Evolutionary conservation across 768 basidiomycete genomes (phyloP), one percentile per base, ranked within the genome.

Genomic region (Plicaturopsis crispa): DNA sequence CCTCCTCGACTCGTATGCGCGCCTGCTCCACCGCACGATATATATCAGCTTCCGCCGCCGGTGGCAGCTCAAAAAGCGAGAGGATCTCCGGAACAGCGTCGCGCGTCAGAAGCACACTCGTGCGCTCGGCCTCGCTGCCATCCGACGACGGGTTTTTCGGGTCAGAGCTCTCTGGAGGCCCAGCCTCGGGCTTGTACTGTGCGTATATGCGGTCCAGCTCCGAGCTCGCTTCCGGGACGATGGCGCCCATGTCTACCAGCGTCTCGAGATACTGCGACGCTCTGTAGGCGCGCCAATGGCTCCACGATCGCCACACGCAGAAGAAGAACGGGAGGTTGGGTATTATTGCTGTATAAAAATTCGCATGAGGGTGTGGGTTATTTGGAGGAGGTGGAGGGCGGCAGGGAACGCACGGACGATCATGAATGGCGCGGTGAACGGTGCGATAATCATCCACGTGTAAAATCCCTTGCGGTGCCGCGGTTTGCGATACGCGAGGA

Each of bases 271-370:
- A 80, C 50, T 75, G 64, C 6, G 86, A 80, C 22, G 82, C 70
- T 62, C 71, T 80, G 59, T 75, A 83, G 20, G 82, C 83, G 70
- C 68, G 73, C 54, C 81, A 89, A 57, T 90, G 86, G 28, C 79
- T 81, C 85, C 85, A 90, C 31, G 84, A 78, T 31, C 86, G 70
- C 86, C 86, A 90, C 7, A 68, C 73, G 48, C 84, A 87, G 59
- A 84, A 90, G 64, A 90, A 86, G 55, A 90, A 81, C 0, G 86
- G 86, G 16, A 90, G 57, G 54, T 90, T 90, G 21, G 86, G 87
- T 58, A 89, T 75, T 31, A 89, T 53, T 18, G 86, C 86, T 89
- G 41, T 13, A 20, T 8, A 14, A n/a, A n/a, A n/a, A n/a, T n/a
- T n/a, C n/a, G n/a, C n/a, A n/a, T n/a, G n/a, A n/a, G n/a, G n/a